Base-by-base conservation (phyloP, 2,329 filamentous ascomycete species). In the Ramularia endophylla region DNA sequence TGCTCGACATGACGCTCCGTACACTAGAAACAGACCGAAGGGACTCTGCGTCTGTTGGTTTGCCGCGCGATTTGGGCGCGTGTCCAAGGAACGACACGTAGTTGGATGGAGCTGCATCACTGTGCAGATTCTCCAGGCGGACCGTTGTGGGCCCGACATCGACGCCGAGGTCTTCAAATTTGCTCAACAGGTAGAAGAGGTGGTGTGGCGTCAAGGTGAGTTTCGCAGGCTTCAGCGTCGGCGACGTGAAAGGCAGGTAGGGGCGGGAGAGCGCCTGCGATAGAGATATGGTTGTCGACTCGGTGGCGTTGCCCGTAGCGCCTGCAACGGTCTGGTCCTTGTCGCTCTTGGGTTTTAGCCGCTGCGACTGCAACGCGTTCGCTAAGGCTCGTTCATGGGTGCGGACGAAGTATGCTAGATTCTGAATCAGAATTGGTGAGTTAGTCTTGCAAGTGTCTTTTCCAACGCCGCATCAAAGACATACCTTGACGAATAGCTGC, bases 371-470 rank as follows among this genome's bases (percentile, higher is more conserved):
- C 49, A 95, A 73, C 57, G 90, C 90, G 71, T 97, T 97, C 62
- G 92, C 92, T 50, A 98, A 78, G 27, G 89, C 90, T 70, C 94
- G 94, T 69, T 98, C 92, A 72, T 98, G 88, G 41, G 88, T 95
- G 50, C 89, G 87, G 68, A 98, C 88, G 68, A 95, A 97, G 69
- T 83, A 83, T 62, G 90, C 89, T 64, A 98, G 77, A 75, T 94
- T 92, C 90, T 95, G 64, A 38, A 17, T 19, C 15, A 20, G 27
- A 25, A 12, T 25, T 15, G 22, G 11, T 25, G 22, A 6, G 22
- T 25, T 25, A 25, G 22, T 25, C 6, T 25, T 25, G 22, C 22
- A 11, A 28, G 15, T 37, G 35, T 37, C 22, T 32, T n/a, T 15
- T 20, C 37, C 13, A 19, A 18, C 15, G 13, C 12, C 25, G 40